Evolutionary conservation across 768 basidiomycete genomes (phyloP).

Genomic region (Gymnopilus junonius): DNA sequence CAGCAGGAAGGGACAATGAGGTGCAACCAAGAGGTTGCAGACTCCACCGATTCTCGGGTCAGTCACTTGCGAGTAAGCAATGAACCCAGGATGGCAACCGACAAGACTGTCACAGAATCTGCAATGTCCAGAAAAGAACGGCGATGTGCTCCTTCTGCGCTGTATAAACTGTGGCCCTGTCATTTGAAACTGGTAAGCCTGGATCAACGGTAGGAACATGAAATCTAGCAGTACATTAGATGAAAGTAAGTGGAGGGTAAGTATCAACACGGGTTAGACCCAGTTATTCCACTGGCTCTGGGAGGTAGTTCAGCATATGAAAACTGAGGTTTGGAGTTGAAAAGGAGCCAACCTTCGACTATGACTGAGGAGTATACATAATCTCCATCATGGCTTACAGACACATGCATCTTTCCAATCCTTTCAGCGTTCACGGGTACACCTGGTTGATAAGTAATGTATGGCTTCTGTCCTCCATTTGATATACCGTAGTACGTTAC

Average conservation of each 20-base stretch:
- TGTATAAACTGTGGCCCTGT: neutral
- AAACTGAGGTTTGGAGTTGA: neutral
- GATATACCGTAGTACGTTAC: constrained; percentile 50
- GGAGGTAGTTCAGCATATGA: neutral
- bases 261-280: neutral
- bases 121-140: neutral
- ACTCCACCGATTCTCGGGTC: too few species aligned
- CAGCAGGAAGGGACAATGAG: too few species aligned
- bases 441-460: constrained; percentile 48
- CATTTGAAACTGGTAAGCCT: neutral
- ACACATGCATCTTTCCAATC: constrained; percentile 58
- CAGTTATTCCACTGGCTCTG: neutral
- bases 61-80: too few species aligned
- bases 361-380: constrained; percentile 74
- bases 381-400: constrained; percentile 84
- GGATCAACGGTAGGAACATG: neutral
- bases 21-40: too few species aligned
- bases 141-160: neutral
- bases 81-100: too few species aligned
- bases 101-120: neutral
- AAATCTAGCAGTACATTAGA: neutral
- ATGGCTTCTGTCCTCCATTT: constrained; percentile 37
- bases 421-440: constrained; percentile 18
- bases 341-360: constrained; percentile 47
- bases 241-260: neutral